phyloP scores from a whole-genome alignment of 306 rosid genomes.

The Prunus dulcis region DNA sequence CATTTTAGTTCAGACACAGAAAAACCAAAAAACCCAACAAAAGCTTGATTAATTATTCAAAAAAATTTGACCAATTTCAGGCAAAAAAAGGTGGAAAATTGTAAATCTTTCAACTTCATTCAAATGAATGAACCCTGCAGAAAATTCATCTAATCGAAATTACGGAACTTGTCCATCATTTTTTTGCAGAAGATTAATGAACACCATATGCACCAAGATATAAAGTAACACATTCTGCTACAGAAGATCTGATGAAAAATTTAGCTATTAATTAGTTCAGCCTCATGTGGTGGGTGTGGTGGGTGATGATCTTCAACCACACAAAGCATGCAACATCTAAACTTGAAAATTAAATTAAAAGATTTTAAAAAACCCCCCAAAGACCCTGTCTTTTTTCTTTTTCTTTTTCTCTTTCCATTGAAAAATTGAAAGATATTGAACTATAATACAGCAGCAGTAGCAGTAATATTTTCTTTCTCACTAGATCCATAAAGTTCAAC shows the following conservation, averaged over 20 bases:
- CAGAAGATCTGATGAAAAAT: conserved; percentile 15
- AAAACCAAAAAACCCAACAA: background rate
- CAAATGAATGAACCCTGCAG: background rate
- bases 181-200: background rate
- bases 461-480: conserved; percentile 28
- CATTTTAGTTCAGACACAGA: background rate
- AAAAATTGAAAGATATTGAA: conserved; percentile 14
- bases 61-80: background rate
- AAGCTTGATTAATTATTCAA: background rate
- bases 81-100: background rate
- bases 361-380: conserved; percentile 11
- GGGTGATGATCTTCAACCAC: conserved; percentile 27
- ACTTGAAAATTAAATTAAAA: conserved; percentile 19
- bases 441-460: conserved; percentile 30
- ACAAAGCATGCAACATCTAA: conserved; percentile 36
- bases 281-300: background rate
- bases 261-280: conserved; percentile 7
- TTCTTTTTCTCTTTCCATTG: conserved; percentile 9
- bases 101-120: background rate
- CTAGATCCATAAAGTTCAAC: conserved; percentile 57
- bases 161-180: background rate
- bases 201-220: background rate
- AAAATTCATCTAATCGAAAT: too few relatives aligned
- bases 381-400: background rate
- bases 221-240: conserved; percentile 19